Conservation (phyloP, 768 basidiomycete species). For the Leccinum broughii region DNA sequence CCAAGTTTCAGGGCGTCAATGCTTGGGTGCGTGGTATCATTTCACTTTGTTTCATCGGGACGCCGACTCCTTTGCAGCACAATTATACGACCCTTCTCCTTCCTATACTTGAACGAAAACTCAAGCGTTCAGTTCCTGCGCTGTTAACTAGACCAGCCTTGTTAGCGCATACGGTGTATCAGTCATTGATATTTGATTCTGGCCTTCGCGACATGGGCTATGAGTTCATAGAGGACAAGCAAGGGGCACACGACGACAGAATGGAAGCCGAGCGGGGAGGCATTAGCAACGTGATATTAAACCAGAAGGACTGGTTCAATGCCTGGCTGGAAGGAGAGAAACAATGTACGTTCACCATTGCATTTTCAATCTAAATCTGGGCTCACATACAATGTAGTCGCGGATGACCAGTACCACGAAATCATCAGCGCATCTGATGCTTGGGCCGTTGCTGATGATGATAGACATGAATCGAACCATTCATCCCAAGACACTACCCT, state of each 20-base stretch:
- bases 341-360: constrained; percentile 58
- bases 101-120: constrained; percentile 73
- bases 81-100: constrained; percentile 82
- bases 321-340: constrained; percentile 90
- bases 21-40: constrained; percentile 61
- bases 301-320: constrained; percentile 85
- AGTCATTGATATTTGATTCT: constrained; percentile 86
- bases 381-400: constrained; percentile 52
- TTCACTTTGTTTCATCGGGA: neutral
- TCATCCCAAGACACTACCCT: constrained; percentile 37
- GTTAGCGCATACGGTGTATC: constrained; percentile 94
- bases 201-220: constrained; percentile 76
- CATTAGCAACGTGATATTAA: constrained; percentile 78
- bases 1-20: constrained; percentile 62
- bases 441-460: constrained; percentile 79
- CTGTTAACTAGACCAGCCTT: constrained; percentile 78
- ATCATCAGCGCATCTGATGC: constrained; percentile 82
- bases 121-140: constrained; percentile 70
- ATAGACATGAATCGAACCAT: constrained; percentile 42
- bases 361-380: neutral
- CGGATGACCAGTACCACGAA: constrained; percentile 81
- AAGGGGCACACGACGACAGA: constrained; percentile 15
- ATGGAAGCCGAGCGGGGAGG: constrained; percentile 62
- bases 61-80: constrained; percentile 47
- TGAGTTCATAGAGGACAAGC: constrained; percentile 38